Evolutionary conservation across 345 rosid species (phyloP), one percentile per base, ranked within the genome.

Genomic region (Syzygium aromaticum): DNA sequence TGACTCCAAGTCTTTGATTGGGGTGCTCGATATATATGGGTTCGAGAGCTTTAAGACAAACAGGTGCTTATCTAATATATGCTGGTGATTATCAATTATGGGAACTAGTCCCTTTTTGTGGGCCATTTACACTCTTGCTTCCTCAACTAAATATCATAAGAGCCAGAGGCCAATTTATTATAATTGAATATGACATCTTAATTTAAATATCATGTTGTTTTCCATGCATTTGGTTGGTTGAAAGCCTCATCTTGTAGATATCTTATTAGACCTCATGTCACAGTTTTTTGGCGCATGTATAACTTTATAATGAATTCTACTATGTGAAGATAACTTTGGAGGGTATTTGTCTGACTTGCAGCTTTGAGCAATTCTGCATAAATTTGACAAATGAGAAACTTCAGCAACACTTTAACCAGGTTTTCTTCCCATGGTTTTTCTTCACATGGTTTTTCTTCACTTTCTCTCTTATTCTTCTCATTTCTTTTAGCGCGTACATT

Each of bases 41-140:
- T 98, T 98, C 90, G 99, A 98, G 94, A 98, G 99, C 95, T 98
- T 98, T 97, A 95, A 98, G 95, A 96, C 98, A 92, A 98, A 98
- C 96, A 98, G 99, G 99, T 98, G 96, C 98, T 94, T 94, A 89
- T 92, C 92, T 85, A 93, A 95, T 93, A 95, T 92, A 94, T 97
- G 92, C 91, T 85, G 91, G 52, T 14, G 33, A 52, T 91, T 89
- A 88, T 88, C 88, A 73, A 88, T 43, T n/a, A 30, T 9, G 25
- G 38, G 52, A 85, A 89, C 86, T 88, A 90, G 94, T 88, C 90
- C 88, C 87, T 85, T 54, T 21, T 27, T 85, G 87, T 85, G 90
- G 88, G 86, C 59, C 51, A 51, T 87, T 84, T 87, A 85, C 13
- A 84, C 86, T 57, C 63, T 73, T 64, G 40, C 40, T 82, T 77